A percentile compares a stretch with the other conserved stretches of the same genome.
Evolutionary conservation across 129 eudicot genomes (phyloP).

Genomic region (Artemisia argyi): DNA sequence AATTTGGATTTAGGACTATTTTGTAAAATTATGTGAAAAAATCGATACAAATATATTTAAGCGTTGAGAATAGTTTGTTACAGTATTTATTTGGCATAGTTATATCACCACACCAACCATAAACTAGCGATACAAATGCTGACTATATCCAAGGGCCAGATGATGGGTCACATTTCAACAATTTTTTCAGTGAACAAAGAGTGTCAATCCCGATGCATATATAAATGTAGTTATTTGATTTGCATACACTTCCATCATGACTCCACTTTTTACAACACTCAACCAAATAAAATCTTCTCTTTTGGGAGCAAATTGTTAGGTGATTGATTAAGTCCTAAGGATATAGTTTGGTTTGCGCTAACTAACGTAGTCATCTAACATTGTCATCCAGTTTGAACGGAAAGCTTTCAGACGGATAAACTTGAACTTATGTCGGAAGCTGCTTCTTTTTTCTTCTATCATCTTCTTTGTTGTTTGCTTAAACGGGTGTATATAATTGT

Average conservation of each 20-base stretch:
- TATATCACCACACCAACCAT: slow-evolving; percentile 24
- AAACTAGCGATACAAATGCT: slow-evolving; percentile 18
- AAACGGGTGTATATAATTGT: too few species aligned
- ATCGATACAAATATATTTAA: neutral
- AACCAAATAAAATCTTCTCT: too few species aligned
- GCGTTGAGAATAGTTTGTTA: neutral
- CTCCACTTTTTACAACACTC: neutral
- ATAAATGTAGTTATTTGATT: neutral
- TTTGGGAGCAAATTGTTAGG: too few species aligned
- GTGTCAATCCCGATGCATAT: slow-evolving; percentile 18
- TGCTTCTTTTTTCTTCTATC: too few species aligned
- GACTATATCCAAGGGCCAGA: slow-evolving; percentile 23
- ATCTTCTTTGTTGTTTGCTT: too few species aligned
- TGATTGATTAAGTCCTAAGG: too few species aligned
- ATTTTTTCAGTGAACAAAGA: slow-evolving; percentile 24
- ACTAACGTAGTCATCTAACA: too few species aligned
- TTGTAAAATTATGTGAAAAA: neutral
- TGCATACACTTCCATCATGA: slow-evolving; percentile 12
- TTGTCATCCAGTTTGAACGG: too few species aligned
- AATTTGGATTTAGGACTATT: neutral
- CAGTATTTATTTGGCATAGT: slow-evolving; percentile 7
- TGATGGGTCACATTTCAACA: slow-evolving; percentile 23
- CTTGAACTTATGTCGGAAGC: too few species aligned
- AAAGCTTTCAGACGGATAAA: too few species aligned
- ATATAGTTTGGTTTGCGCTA: too few species aligned